Conservation (phyloP, 306 rosid genomes). For the Sophora flavescens region DNA sequence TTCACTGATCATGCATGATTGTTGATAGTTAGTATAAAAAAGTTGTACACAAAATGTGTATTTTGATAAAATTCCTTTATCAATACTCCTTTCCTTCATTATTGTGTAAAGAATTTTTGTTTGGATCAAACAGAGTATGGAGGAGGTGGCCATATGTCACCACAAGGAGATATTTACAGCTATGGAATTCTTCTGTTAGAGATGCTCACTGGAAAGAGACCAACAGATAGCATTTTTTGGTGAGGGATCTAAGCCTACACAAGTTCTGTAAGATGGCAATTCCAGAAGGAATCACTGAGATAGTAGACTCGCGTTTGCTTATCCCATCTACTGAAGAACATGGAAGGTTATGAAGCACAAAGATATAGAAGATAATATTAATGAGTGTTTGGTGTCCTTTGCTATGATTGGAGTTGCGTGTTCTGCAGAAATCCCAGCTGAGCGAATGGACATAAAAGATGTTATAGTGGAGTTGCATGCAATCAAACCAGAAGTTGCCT, state of each 20-base stretch:
- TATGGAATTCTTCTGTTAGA: constrained; percentile 46
- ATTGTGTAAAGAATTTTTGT: background rate
- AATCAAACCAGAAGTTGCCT: constrained; percentile 17
- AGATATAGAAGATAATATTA: background rate
- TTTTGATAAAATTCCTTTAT: background rate
- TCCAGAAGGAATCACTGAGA: constrained; percentile 6
- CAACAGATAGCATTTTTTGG: constrained; percentile 44
- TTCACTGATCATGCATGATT: too few relatives aligned
- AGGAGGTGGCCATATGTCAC: constrained; percentile 4
- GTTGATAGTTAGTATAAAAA: too few relatives aligned
- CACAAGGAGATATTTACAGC: constrained; percentile 52
- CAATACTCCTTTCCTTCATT: background rate
- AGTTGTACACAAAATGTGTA: too few relatives aligned
- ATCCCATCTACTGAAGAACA: background rate
- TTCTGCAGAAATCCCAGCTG: constrained; percentile 36
- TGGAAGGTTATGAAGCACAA: background rate
- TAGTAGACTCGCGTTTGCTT: constrained; percentile 36
- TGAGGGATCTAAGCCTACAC: constrained; percentile 15
- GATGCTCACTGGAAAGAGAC: constrained; percentile 44
- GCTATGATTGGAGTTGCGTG: constrained; percentile 50
- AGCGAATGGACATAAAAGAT: constrained; percentile 34
- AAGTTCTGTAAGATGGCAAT: constrained; percentile 34
- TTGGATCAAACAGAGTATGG: constrained; percentile 43
- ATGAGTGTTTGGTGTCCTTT: constrained; percentile 34
- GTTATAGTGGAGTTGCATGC: constrained; percentile 38